A percentile compares a stretch with the other conserved stretches of the same genome.
These are phyloP conservation scores for Amoebophrya sp. DNA, from an alignment of 169 alveolate genomes.

Conservation along the genomic window DNA sequence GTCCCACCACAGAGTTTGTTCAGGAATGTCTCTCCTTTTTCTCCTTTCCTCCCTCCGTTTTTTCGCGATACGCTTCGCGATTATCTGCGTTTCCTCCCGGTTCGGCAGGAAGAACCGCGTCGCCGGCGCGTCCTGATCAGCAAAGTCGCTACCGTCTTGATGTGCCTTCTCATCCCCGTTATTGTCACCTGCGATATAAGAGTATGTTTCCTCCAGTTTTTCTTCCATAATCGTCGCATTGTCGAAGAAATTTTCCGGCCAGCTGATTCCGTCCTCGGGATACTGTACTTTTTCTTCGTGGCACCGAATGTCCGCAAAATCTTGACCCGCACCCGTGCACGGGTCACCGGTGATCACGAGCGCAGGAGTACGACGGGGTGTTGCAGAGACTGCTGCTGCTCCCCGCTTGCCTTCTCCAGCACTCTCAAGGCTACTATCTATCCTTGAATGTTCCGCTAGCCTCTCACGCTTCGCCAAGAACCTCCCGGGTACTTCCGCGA, in stretches of 20 bases:
- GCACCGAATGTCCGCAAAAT: background rate
- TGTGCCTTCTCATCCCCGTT: background rate
- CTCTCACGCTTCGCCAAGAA: too few species aligned
- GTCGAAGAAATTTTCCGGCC: background rate
- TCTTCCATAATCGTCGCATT: background rate
- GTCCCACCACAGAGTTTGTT: background rate
- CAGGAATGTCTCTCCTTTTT: background rate
- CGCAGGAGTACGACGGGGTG: background rate
- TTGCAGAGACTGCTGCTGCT: too few species aligned
- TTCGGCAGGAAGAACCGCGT: background rate
- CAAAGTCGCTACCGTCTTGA: too few species aligned
- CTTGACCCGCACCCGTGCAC: background rate
- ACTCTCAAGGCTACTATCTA: too few species aligned
- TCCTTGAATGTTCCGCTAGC: too few species aligned
- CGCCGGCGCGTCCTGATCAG: too few species aligned
- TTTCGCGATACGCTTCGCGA: background rate
- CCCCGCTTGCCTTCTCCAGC: too few species aligned
- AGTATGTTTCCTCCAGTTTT: background rate
- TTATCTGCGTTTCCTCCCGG: background rate
- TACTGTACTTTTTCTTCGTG: background rate
- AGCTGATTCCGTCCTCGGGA: background rate
- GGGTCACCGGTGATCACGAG: background rate
- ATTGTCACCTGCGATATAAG: background rate
- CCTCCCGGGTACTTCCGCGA: background rate
- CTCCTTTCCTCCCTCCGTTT: background rate